These are phyloP conservation scores for Dichotomocladium elegans DNA, from an alignment of 371 early-diverging fungal species.

Conservation along the genomic window DNA sequence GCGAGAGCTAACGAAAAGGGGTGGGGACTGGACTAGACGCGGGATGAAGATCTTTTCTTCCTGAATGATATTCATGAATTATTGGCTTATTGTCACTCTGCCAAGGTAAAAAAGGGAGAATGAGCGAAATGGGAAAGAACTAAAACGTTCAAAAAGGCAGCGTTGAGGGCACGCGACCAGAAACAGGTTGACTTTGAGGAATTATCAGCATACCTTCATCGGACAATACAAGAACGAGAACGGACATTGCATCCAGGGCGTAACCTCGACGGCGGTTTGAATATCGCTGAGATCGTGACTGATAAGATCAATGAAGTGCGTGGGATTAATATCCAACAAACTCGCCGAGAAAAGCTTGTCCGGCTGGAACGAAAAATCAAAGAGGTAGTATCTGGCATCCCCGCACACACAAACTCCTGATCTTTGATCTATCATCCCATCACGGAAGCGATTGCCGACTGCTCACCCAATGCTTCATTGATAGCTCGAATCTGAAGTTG, in stretches of 20 bases:
- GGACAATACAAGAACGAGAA: conserved; percentile 59
- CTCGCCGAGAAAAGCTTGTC: conserved; percentile 70
- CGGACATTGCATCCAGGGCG: conserved; percentile 53
- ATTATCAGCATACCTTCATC: conserved; percentile 70
- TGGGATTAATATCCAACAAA: conserved; percentile 80
- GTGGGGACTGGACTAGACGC: conserved; percentile 67
- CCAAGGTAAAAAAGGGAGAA: conserved; percentile 56
- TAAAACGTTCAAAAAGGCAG: conserved; percentile 42
- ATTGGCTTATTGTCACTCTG: conserved; percentile 83
- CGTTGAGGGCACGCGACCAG: conserved; percentile 85
- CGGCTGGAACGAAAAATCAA: conserved; percentile 67
- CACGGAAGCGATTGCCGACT: not conserved
- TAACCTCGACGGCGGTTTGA: conserved; percentile 36
- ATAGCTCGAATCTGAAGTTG: conserved; percentile 78
- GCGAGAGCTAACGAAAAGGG: conserved; percentile 55
- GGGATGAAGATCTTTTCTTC: conserved; percentile 52
- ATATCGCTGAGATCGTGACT: conserved; percentile 76
- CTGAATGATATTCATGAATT: conserved; percentile 76
- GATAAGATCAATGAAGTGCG: conserved; percentile 88
- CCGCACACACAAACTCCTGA: too few species aligned
- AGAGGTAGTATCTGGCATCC: conserved; percentile 72
- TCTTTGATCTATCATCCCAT: too few species aligned
- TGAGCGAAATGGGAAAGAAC: not conserved
- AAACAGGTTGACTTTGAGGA: conserved; percentile 94
- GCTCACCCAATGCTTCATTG: not conserved